Conservation (phyloP, 768 basidiomycete genomes). For the Boletus reticulatus region DNA sequence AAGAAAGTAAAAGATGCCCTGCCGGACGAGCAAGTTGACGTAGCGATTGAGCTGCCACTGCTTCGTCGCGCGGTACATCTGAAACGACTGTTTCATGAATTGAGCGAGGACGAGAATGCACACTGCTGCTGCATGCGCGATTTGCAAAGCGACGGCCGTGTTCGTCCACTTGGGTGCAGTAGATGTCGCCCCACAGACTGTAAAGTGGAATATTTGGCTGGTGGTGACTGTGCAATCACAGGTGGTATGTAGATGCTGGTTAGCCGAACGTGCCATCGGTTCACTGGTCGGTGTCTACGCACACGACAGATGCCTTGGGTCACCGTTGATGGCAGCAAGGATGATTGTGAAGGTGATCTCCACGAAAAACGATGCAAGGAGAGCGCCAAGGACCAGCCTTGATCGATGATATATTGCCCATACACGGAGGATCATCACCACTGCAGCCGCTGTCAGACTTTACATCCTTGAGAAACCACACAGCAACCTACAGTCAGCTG, state of each 20-base stretch:
- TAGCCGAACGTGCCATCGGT: not conserved
- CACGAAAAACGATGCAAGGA: not conserved
- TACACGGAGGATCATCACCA: not conserved
- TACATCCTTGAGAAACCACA: no score
- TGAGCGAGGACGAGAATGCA: not conserved
- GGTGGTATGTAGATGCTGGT: not conserved
- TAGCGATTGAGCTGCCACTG: not conserved
- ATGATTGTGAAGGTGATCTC: not conserved
- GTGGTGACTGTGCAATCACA: not conserved
- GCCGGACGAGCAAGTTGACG: not conserved
- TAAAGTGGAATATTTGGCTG: not conserved
- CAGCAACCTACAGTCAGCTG: conserved; percentile 4
- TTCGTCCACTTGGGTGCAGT: not conserved
- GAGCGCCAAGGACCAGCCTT: not conserved
- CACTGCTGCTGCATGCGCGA: not conserved
- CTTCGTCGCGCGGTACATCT: not conserved
- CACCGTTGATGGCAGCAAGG: not conserved
- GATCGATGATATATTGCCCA: conserved; percentile 4
- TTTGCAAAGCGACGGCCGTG: not conserved
- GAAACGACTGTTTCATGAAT: not conserved
- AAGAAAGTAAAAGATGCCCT: not conserved
- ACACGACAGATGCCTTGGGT: not conserved
- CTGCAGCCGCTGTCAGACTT: not conserved
- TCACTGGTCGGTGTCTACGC: not conserved
- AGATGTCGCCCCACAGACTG: no score